Base-by-base conservation (phyloP, 2,329 filamentous ascomycete genomes). In the Diaporthe ampelina region DNA sequence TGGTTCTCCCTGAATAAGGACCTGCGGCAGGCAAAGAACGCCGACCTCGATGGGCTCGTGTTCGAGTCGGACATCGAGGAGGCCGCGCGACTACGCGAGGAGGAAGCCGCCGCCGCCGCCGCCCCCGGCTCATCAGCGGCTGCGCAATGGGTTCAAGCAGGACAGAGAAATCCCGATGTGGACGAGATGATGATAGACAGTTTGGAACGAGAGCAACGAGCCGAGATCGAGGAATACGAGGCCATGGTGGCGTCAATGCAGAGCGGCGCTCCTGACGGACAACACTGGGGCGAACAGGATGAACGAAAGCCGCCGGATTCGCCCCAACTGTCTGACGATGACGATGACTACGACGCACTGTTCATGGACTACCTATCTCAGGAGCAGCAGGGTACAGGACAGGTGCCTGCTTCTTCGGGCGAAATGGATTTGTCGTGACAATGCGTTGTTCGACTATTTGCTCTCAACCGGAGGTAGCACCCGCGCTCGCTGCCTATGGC, bases 281-380 rank as follows among this genome's bases (percentile, higher is more conserved):
- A 43, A 13, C 37, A 43, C 35, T 54, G 74, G 79, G 79, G n/a
- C 73, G 73, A 17, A 74, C 72, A 17, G 48, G 54, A 65, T 32
- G 48, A 59, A 24, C 76, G 77, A 29, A 74, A 76, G 29, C 76
- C 78, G 54, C 75, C 77, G 24, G 78, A 79, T 9, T 83, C 85
- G 2, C 79, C 82, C 11, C 79, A 81, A 0, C 81, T 86, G 43
- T 87, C 84, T 0, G 90, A 92, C 70, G 90, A 91, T 59, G 88
- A 88, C 17, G 88, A 88, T 19, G 90, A 91, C 57, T 92, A 91
- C 78, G 91, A 92, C 76, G 83, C 86, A 61, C 82, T 92, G 13
- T 92, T 98, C 80, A 89, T 90, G 85, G 91, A 94, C 77, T 80
- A 94, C 50, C 82, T 91, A 68, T 85, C 88, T n/a, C 83, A 87